phyloP scores from a whole-genome alignment of 1,284 basidiomycete genomes.

The Ganoderma lingzhi region DNA sequence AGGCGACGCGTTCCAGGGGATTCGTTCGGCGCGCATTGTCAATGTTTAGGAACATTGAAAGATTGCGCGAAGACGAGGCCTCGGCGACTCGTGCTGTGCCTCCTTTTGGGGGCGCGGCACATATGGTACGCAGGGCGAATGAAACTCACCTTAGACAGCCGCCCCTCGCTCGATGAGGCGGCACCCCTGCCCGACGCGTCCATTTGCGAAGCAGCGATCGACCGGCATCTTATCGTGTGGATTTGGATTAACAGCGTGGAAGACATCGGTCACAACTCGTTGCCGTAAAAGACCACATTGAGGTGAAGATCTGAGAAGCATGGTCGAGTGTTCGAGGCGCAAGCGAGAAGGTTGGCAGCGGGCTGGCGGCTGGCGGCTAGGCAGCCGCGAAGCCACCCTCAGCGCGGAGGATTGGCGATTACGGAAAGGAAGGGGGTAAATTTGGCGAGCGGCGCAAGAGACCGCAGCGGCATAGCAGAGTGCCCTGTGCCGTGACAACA shows the following conservation, averaged over 20 bases:
- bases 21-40: not conserved
- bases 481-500: constrained; percentile 15
- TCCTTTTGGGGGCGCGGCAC: not conserved
- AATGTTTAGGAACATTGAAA: constrained; percentile 6
- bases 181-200: constrained; percentile 5
- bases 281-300: not conserved
- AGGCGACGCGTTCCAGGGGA: constrained; percentile 7
- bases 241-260: not conserved
- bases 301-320: not conserved
- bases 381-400: constrained; percentile 5
- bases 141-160: constrained; percentile 11
- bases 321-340: constrained; percentile 9
- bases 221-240: not conserved
- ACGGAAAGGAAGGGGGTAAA: constrained; percentile 12
- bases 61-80: not conserved
- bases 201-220: constrained; percentile 9
- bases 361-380: constrained; percentile 16
- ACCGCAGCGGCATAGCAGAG: constrained; percentile 16
- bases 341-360: constrained; percentile 23
- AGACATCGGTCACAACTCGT: not conserved
- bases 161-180: constrained; percentile 3
- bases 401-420: constrained; percentile 12
- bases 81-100: constrained; percentile 12
- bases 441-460: constrained; percentile 18
- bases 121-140: constrained; percentile 6